A percentile compares a stretch with the other conserved stretches of the same genome.
Conservation (phyloP, 345 rosid genomes). For the Aquilaria sinensis region DNA sequence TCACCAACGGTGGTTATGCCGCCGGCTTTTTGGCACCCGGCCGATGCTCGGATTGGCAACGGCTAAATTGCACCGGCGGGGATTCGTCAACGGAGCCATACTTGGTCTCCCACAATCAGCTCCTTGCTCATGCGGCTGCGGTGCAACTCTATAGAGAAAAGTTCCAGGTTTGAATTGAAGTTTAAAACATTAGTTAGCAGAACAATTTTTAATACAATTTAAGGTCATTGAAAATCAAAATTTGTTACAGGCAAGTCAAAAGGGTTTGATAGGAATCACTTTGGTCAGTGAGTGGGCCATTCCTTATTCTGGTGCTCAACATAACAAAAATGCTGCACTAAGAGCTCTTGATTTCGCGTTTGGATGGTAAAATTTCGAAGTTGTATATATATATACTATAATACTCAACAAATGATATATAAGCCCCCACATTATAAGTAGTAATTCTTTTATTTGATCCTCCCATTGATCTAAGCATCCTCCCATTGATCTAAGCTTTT, state of each 20-base stretch:
- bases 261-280: slow-evolving; percentile 42
- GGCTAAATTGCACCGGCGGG: slow-evolving; percentile 29
- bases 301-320: slow-evolving; percentile 25
- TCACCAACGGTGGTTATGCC: slow-evolving; percentile 20
- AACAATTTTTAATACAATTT: no score
- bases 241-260: slow-evolving; percentile 26
- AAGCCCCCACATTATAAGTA: not conserved
- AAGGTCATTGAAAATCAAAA: not conserved
- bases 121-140: slow-evolving; percentile 44
- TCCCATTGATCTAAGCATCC: not conserved
- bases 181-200: no score
- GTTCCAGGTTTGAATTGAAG: slow-evolving; percentile 23
- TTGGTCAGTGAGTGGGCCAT: slow-evolving; percentile 29
- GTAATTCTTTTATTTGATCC: not conserved
- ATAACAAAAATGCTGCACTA: slow-evolving; percentile 24
- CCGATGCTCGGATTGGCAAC: slow-evolving; percentile 32
- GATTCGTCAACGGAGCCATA: slow-evolving; percentile 43
- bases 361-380: slow-evolving; percentile 30
- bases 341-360: slow-evolving; percentile 33
- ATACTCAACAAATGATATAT: no score
- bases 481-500: not conserved
- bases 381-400: not conserved
- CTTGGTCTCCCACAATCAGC: slow-evolving; percentile 27
- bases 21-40: slow-evolving; percentile 23
- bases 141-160: slow-evolving; percentile 26